Percentiles rank a stretch among this genome's conserved stretches.
These are phyloP conservation scores for Roridomyces roridus DNA, from an alignment of 768 basidiomycete species.

Conservation along the genomic window DNA sequence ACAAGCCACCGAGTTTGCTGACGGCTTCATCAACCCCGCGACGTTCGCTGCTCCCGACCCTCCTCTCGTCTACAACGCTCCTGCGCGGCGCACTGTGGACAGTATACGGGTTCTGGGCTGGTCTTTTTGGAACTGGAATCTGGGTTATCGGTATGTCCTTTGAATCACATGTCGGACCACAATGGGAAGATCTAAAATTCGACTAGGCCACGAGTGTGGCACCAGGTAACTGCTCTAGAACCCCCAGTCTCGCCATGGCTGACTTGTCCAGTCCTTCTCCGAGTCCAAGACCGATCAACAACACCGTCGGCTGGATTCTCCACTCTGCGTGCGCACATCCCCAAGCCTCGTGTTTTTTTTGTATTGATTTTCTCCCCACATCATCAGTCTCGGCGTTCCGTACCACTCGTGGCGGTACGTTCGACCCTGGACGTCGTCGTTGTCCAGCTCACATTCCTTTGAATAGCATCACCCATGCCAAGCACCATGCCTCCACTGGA, in stretches of 20 bases:
- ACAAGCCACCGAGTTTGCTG: conserved; percentile 68
- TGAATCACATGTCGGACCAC: background rate
- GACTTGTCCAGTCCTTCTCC: conserved; percentile 67
- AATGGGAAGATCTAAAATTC: background rate
- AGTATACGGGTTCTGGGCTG: conserved; percentile 80
- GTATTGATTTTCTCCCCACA: conserved; percentile 21
- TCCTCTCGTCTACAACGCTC: conserved; percentile 61
- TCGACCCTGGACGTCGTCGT: background rate
- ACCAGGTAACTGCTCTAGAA: conserved; percentile 54
- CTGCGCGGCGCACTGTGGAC: conserved; percentile 77
- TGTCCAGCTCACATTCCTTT: no score
- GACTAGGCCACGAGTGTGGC: conserved; percentile 89
- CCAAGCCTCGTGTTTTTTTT: conserved; percentile 23
- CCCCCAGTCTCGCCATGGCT: no score
- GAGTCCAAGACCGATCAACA: conserved; percentile 91
- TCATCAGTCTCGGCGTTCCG: conserved; percentile 91
- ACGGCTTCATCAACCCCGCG: conserved; percentile 63
- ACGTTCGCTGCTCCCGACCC: conserved; percentile 62
- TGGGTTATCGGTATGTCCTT: conserved; percentile 46
- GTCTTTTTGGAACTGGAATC: conserved; percentile 89
- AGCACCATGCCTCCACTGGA: conserved; percentile 94
- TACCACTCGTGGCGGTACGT: conserved; percentile 88
- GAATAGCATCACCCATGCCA: conserved; percentile 58
- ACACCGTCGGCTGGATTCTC: conserved; percentile 89
- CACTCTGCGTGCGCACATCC: conserved; percentile 76